phyloP scores from a whole-genome alignment of 106 monocot species.

The Amphibolis antarctica region DNA sequence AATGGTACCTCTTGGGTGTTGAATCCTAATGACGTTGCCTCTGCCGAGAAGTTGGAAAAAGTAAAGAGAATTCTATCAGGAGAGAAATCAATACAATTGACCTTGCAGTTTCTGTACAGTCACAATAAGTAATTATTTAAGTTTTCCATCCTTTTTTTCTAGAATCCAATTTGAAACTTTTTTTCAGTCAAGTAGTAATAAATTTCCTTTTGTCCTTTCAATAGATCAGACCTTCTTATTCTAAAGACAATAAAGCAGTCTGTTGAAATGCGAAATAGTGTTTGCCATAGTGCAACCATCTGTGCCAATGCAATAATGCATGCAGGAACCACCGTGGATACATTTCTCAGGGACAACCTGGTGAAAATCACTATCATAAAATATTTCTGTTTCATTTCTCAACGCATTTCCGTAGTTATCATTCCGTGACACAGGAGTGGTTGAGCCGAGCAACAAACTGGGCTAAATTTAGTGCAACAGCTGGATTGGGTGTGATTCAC shows the following conservation, averaged over 20 bases:
- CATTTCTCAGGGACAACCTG: conserved; percentile 96
- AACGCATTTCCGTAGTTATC: neutral
- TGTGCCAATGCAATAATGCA: conserved; percentile 99
- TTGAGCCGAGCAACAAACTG: conserved; percentile 97
- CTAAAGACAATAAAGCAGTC: conserved; percentile 97
- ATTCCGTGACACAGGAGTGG: conserved; percentile 55
- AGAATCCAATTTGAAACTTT: too few species aligned
- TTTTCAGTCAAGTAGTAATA: too few species aligned
- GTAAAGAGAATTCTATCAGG: conserved; percentile 81
- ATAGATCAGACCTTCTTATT: conserved; percentile 89
- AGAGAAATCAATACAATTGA: conserved; percentile 83
- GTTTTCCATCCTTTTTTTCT: too few species aligned
- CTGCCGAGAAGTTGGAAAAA: conserved; percentile 54
- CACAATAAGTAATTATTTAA: conserved; percentile 62
- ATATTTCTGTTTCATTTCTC: neutral
- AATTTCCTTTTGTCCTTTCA: neutral
- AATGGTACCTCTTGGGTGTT: conserved; percentile 21
- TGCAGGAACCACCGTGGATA: conserved; percentile 98
- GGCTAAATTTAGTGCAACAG: conserved; percentile 99
- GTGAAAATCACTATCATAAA: conserved; percentile 18
- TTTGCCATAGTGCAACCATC: conserved; percentile 97
- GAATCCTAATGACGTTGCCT: conserved; percentile 46
- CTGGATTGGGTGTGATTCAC: conserved; percentile 96
- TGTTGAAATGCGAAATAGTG: conserved; percentile 98
- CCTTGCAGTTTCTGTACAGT: conserved; percentile 88